phyloP scores from a whole-genome alignment of 2,329 filamentous ascomycete species.

The Xylaria sp. region DNA sequence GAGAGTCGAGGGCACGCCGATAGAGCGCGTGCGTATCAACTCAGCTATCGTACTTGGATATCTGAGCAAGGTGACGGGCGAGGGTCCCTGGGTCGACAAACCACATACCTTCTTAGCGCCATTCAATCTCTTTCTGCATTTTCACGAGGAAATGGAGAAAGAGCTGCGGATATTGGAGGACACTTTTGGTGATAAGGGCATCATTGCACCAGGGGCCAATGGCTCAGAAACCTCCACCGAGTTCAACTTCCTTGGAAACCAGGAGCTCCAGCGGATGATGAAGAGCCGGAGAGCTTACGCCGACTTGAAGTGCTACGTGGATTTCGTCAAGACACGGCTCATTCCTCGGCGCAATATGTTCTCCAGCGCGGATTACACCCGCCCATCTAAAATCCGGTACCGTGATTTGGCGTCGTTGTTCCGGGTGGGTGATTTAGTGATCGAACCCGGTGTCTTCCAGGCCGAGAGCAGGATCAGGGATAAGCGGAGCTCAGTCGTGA shows the following conservation, averaged over 20 bases:
- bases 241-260: constrained; percentile 34
- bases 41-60: constrained; percentile 38
- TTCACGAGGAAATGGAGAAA: constrained; percentile 36
- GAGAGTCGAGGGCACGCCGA: constrained; percentile 26
- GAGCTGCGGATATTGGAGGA: constrained; percentile 29
- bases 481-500: constrained; percentile 31
- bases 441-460: constrained; percentile 32
- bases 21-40: constrained; percentile 38
- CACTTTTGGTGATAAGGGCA: constrained; percentile 13
- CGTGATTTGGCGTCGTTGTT: constrained; percentile 37
- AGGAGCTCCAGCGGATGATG: constrained; percentile 36
- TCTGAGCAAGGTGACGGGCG: constrained; percentile 39
- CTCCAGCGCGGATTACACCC: constrained; percentile 20
- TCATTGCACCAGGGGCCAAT: neutral
- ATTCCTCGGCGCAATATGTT: constrained; percentile 37
- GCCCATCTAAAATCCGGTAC: constrained; percentile 32
- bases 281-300: constrained; percentile 37
- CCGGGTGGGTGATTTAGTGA: constrained; percentile 34
- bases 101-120: constrained; percentile 37
- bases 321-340: constrained; percentile 36
- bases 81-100: constrained; percentile 37
- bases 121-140: constrained; percentile 36
- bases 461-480: constrained; percentile 30
- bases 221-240: constrained; percentile 1
- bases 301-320: constrained; percentile 38